Conservation (phyloP, 192 early-diverging fungal species). For the Umbelopsis isabellina region DNA sequence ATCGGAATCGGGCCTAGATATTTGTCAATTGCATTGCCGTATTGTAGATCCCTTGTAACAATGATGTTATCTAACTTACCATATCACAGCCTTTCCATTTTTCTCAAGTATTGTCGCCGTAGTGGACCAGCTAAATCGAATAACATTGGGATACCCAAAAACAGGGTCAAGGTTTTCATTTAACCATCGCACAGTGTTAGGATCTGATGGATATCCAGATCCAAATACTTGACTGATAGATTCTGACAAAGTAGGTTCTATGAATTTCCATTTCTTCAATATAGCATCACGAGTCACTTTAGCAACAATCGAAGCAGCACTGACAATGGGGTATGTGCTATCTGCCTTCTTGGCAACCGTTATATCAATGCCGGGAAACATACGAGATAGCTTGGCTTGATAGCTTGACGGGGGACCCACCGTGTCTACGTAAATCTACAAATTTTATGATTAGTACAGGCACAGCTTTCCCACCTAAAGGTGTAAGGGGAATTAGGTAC, state of each 20-base stretch:
- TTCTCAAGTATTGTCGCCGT: constrained; percentile 73
- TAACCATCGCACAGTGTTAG: constrained; percentile 89
- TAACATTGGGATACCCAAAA: constrained; percentile 91
- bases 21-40: not conserved
- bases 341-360: constrained; percentile 96
- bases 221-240: constrained; percentile 68
- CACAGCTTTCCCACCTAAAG: not conserved
- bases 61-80: not conserved
- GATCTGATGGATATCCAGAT: constrained; percentile 93
- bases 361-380: constrained; percentile 81
- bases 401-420: constrained; percentile 93
- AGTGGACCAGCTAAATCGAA: constrained; percentile 96
- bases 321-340: constrained; percentile 89
- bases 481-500: not conserved
- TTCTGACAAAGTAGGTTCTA: constrained; percentile 55
- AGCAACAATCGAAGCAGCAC: constrained; percentile 94
- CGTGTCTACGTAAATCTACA: constrained; percentile 91
- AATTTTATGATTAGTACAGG: not conserved
- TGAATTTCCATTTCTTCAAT: constrained; percentile 67
- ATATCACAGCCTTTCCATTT: not conserved
- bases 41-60: not conserved
- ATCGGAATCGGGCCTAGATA: constrained; percentile 1
- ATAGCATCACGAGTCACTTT: constrained; percentile 85
- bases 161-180: constrained; percentile 74
- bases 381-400: constrained; percentile 68